phyloP scores from a whole-genome alignment of 116 monocot species.

The Cymodocea nodosa region DNA sequence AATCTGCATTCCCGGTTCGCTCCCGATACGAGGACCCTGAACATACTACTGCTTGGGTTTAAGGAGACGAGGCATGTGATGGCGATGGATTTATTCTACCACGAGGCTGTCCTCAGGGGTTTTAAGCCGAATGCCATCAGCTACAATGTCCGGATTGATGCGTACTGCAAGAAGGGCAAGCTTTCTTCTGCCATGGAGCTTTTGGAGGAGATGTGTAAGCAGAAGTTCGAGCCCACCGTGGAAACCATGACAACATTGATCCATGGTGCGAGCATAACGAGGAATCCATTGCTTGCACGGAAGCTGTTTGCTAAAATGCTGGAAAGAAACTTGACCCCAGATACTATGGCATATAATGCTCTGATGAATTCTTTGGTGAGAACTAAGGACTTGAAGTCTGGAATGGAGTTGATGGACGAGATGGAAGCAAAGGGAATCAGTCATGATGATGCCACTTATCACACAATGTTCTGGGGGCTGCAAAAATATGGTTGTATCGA shows the following conservation, averaged over 20 bases:
- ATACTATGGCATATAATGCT: constrained; percentile 59
- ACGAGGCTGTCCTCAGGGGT: constrained; percentile 43
- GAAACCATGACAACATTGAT: constrained; percentile 64
- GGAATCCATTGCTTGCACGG: constrained; percentile 28
- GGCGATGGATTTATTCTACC: constrained; percentile 59
- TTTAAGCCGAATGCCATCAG: constrained; percentile 57
- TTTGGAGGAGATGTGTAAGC: constrained; percentile 38
- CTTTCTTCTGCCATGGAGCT: constrained; percentile 32
- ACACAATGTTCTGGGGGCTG: constrained; percentile 54
- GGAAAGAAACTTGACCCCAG: constrained; percentile 34
- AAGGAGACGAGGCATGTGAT: constrained; percentile 40
- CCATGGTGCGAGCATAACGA: constrained; percentile 53
- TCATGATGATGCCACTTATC: constrained; percentile 62
- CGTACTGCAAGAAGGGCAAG: constrained; percentile 56
- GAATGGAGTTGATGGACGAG: constrained; percentile 32
- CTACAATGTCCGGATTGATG: constrained; percentile 68
- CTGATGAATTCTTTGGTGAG: constrained; percentile 39
- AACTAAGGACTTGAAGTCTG: constrained; percentile 29
- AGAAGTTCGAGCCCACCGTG: constrained; percentile 28
- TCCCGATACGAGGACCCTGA: constrained; percentile 34
- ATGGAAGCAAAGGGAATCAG: constrained; percentile 51
- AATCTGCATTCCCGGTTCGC: constrained; percentile 27
- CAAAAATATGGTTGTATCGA: constrained; percentile 20
- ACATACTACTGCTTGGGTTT: constrained; percentile 73
- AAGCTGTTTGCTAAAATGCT: constrained; percentile 55